A percentile compares a stretch with the other conserved stretches of the same genome.
These are phyloP conservation scores for Huntiella omanensis DNA, from an alignment of 2,329 filamentous ascomycete genomes.

Conservation along the genomic window DNA sequence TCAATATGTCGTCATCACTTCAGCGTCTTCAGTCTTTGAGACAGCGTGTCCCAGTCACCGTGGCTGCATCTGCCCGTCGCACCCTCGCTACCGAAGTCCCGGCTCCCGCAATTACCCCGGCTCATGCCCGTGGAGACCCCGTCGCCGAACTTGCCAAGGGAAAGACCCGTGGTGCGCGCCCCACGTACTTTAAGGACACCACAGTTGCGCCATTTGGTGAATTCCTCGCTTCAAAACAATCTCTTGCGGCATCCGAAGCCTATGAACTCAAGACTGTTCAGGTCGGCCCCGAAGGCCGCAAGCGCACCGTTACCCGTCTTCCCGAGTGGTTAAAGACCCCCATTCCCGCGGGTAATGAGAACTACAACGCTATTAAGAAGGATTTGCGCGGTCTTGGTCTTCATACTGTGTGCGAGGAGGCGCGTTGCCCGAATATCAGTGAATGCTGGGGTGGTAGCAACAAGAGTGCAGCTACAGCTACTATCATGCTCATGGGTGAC, in stretches of 20 bases:
- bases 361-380: constrained; percentile 88
- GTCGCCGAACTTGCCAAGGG: constrained; percentile 16
- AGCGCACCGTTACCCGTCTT: constrained; percentile 51
- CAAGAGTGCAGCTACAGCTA: constrained; percentile 83
- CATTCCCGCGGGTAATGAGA: constrained; percentile 60
- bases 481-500: constrained; percentile 98
- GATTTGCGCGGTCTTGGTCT: constrained; percentile 77
- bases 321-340: constrained; percentile 94
- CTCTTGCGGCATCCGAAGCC: constrained; percentile 33
- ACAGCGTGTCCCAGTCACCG: constrained; percentile 21
- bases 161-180: constrained; percentile 19
- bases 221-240: constrained; percentile 28
- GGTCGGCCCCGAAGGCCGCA: constrained; percentile 43
- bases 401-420: constrained; percentile 96
- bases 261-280: constrained; percentile 43
- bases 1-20: constrained; percentile 23
- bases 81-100: constrained; percentile 29
- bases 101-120: constrained; percentile 13
- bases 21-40: constrained; percentile 25
- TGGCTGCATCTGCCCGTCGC: constrained; percentile 17
- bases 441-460: constrained; percentile 91
- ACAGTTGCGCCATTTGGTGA: constrained; percentile 37
- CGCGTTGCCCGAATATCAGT: constrained; percentile 88
- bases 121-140: constrained; percentile 8
- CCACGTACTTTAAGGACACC: constrained; percentile 42